phyloP scores from a whole-genome alignment of 2,329 filamentous ascomycete genomes.

The Emergomyces orientalis region DNA sequence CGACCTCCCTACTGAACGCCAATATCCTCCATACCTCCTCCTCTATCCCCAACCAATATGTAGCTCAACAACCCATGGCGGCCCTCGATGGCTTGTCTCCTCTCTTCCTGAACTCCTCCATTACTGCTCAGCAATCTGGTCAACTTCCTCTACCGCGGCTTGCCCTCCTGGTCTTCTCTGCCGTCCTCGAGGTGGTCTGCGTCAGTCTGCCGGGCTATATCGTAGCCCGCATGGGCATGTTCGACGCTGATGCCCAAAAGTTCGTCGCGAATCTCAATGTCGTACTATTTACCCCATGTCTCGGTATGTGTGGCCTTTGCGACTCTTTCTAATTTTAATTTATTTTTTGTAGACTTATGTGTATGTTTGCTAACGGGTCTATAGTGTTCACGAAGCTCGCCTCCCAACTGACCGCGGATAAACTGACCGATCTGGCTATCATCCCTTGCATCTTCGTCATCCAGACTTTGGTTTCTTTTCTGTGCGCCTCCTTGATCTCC shows the following conservation, averaged over 20 bases:
- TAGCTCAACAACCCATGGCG: neutral
- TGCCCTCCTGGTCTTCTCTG: constrained; percentile 80
- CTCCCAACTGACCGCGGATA: constrained; percentile 84
- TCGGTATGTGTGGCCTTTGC: constrained; percentile 70
- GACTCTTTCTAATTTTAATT: constrained; percentile 9
- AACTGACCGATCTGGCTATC: constrained; percentile 78
- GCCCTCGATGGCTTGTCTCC: constrained; percentile 2
- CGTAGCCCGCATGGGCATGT: constrained; percentile 79
- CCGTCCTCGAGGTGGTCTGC: constrained; percentile 88
- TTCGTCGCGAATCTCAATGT: constrained; percentile 95
- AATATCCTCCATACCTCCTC: constrained; percentile 21
- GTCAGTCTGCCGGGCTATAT: constrained; percentile 92
- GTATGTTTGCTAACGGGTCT: too few species aligned
- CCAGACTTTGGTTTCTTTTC: constrained; percentile 79
- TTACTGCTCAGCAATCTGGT: constrained; percentile 14
- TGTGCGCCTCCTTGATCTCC: constrained; percentile 61
- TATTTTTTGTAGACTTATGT: too few species aligned
- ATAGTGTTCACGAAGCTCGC: constrained; percentile 89
- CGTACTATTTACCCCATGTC: constrained; percentile 89
- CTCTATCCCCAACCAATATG: neutral
- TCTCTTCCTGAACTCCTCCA: neutral
- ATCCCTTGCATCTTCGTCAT: constrained; percentile 91
- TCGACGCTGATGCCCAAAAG: constrained; percentile 92
- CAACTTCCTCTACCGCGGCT: constrained; percentile 51
- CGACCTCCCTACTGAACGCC: constrained; percentile 40